Evolutionary conservation across 148 eudicot species (phyloP).

Genomic region (Drosera capensis): DNA sequence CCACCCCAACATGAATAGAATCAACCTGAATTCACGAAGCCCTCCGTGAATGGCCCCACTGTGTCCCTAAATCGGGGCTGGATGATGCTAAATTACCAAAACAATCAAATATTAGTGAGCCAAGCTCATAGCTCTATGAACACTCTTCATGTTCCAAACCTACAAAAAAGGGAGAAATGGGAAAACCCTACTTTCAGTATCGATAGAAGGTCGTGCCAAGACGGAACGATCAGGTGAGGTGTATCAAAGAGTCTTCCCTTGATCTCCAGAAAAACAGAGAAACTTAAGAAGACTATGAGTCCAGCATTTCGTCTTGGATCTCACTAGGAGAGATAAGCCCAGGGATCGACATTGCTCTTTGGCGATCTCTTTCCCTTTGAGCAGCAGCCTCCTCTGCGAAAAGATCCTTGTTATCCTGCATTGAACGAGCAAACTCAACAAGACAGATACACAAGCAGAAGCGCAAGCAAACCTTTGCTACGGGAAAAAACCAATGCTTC

Average conservation of each 20-base stretch:
- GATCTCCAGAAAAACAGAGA: conserved; percentile 1
- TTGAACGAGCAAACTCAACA: not conserved
- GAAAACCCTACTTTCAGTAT: too few species aligned
- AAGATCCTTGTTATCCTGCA: conserved; percentile 96
- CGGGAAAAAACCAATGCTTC: too few species aligned
- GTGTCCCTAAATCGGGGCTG: conserved; percentile 24
- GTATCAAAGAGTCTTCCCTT: too few species aligned
- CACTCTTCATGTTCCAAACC: too few species aligned
- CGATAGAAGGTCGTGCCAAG: too few species aligned
- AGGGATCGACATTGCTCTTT: conserved; percentile 71
- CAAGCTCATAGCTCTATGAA: too few species aligned
- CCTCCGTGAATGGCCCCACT: conserved; percentile 17
- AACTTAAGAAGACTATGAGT: conserved; percentile 28
- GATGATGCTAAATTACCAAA: conserved; percentile 18
- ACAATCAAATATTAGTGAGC: conserved; percentile 16
- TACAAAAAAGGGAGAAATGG: too few species aligned
- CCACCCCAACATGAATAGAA: conserved; percentile 9
- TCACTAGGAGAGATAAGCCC: conserved; percentile 94
- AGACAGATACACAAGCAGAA: too few species aligned
- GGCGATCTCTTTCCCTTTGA: conserved; percentile 82
- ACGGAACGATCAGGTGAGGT: too few species aligned
- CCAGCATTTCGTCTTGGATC: conserved; percentile 93
- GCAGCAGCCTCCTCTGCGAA: conserved; percentile 97
- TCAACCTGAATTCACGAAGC: conserved; percentile 20
- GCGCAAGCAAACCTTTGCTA: too few species aligned